Evolutionary conservation across 176 grass and related monocot species (phyloP).

Genomic region (Canna indica): DNA sequence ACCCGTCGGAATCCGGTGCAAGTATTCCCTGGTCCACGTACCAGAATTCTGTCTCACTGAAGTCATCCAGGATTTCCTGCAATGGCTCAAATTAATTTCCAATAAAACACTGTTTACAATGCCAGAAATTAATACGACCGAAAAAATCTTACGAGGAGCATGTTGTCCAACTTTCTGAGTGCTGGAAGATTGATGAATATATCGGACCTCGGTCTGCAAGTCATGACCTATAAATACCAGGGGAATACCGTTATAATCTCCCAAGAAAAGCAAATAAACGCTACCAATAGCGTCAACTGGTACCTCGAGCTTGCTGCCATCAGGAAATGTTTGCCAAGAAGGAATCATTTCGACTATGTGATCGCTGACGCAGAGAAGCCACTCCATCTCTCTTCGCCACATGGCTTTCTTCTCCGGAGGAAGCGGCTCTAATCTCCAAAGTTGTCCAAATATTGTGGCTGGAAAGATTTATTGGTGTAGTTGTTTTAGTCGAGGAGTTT

Average conservation of each 20-base stretch:
- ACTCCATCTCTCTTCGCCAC: constrained; percentile 94
- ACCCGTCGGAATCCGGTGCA: constrained; percentile 70
- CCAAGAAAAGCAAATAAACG: background rate
- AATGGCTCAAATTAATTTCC: background rate
- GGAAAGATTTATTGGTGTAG: background rate
- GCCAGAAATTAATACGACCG: background rate
- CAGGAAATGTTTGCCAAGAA: constrained; percentile 84
- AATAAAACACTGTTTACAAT: background rate
- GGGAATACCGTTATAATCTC: background rate
- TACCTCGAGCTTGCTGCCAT: constrained; percentile 88
- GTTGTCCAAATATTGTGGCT: constrained; percentile 94
- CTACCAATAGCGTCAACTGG: too few species aligned
- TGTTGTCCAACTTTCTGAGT: constrained; percentile 78
- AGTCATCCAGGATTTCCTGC: constrained; percentile 85
- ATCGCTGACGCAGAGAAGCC: constrained; percentile 88
- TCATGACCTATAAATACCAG: constrained; percentile 61
- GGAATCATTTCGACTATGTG: constrained; percentile 85
- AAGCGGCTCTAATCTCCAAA: constrained; percentile 87
- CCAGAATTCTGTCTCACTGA: constrained; percentile 81
- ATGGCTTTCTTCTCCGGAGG: constrained; percentile 78
- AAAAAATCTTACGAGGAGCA: constrained; percentile 71
- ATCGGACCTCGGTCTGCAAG: constrained; percentile 71
- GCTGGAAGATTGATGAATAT: constrained; percentile 84
- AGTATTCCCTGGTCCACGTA: constrained; percentile 92
- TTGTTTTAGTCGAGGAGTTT: background rate